Base-by-base conservation (phyloP, 1,139 yeast genomes). In the Debaryomyces singareniensis region DNA sequence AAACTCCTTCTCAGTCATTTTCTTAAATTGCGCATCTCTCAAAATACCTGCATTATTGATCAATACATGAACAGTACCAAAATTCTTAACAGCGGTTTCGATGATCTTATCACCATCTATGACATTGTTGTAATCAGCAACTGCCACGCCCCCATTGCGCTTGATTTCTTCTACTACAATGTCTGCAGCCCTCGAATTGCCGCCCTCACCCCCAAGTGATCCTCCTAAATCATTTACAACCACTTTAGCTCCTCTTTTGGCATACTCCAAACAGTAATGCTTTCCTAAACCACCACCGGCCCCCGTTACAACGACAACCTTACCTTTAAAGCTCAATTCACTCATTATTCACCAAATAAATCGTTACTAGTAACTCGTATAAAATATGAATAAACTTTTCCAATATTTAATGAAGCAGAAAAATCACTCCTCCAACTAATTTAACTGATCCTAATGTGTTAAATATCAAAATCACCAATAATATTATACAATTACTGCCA, bases 221-320 rank as follows among this genome's bases (percentile, higher is more conserved):
- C 95, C 95, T 36, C 96, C 96, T 40, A 91, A 70, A 58, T 91
- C 97, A 54, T 91, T 91, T 10, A 91, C 96, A 29, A 91, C 96
- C 28, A 80, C 82, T 51, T 76, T 78, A 40, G 97, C 98, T 27
- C 97, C 97, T 48, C 95, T 70, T 40, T 77, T 68, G 31, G 95
- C 97, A 58, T 72, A 89, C 46, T 81, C 89, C 24, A 85, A 62
- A 14, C 96, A 95, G 58, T 91, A 91, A 32, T 78, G 78, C 51
- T 72, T 82, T 25, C 98, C 98, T 31, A 91, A 73, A 24, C 97
- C 98, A 46, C 96, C 97, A 42, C 98, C 98, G 30, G 96, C 94
- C 28, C 97, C 98, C 35, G 97, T 91, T 55, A 91, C 78, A 40
- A 87, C 75, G 21, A 86, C 96, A 30, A 87, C 96, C 54, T 82